Evolutionary conservation across 2,329 filamentous ascomycete genomes (phyloP).

Genomic region (Aspergillus piperis): DNA sequence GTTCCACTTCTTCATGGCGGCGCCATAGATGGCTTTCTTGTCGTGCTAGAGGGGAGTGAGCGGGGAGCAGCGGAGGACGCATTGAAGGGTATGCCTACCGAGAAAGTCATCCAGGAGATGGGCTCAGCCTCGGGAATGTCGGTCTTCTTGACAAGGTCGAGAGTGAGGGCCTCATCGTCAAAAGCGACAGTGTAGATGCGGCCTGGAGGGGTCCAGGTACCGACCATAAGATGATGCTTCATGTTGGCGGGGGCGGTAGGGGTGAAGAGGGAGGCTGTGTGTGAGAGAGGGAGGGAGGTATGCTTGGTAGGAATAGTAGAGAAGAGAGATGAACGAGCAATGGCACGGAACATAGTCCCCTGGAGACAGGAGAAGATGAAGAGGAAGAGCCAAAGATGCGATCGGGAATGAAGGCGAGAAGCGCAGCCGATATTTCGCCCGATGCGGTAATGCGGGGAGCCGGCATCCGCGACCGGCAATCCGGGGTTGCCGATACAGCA

Average conservation of each 20-base stretch:
- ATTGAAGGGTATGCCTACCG: conserved; percentile 57
- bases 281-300: background rate
- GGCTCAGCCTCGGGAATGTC: conserved; percentile 80
- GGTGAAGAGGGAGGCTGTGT: background rate
- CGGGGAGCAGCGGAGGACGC: background rate
- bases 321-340: background rate
- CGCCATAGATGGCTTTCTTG: conserved; percentile 82
- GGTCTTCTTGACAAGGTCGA: conserved; percentile 76
- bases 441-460: background rate
- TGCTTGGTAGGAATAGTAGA: no score
- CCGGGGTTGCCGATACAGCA: background rate
- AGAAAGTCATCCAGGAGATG: conserved; percentile 92
- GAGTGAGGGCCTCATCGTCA: conserved; percentile 74
- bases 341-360: background rate
- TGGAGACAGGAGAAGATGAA: background rate
- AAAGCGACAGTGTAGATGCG: conserved; percentile 89
- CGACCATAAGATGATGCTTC: conserved; percentile 89
- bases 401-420: background rate
- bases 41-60: conserved; percentile 58
- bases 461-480: background rate
- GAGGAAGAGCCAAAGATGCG: background rate
- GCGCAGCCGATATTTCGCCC: background rate
- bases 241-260: conserved; percentile 50
- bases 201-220: conserved; percentile 86
- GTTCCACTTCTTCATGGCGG: conserved; percentile 92